Evolutionary conservation across 78 protist genomes (phyloP).

Genomic region (Dictyostelium brefeldianum): DNA sequence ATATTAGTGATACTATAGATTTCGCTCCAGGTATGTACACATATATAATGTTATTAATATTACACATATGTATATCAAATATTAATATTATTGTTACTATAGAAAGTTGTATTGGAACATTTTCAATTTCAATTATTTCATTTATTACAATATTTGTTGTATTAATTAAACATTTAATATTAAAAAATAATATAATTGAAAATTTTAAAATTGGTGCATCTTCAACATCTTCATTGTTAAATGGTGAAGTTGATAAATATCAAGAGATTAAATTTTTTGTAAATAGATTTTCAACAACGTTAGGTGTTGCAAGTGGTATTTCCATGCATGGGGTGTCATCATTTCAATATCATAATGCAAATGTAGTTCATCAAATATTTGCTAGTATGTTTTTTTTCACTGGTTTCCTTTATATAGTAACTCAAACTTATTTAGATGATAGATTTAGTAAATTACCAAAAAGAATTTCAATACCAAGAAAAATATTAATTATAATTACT

Average conservation of each 20-base stretch:
- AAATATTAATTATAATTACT: not conserved
- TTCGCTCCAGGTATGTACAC: not conserved
- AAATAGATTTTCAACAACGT: not conserved
- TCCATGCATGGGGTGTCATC: not conserved
- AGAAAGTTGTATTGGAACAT: conserved; percentile 7
- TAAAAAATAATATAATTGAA: not conserved
- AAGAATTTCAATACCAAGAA: not conserved
- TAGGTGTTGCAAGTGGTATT: not conserved
- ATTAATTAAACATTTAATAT: not conserved
- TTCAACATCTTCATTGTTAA: too few species aligned
- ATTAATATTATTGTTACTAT: too few species aligned
- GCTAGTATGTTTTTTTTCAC: not conserved
- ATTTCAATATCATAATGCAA: not conserved
- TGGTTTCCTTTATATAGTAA: not conserved
- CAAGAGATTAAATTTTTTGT: not conserved
- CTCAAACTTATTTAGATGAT: conserved; percentile 1
- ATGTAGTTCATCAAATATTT: not conserved
- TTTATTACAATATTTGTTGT: not conserved
- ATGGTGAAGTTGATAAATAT: too few species aligned
- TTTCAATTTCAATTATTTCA: not conserved
- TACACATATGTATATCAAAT: too few species aligned
- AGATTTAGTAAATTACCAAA: not conserved
- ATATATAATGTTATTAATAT: too few species aligned
- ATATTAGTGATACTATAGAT: not conserved
- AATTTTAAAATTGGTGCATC: not conserved